These are phyloP conservation scores for Cenchrus americanus DNA, from an alignment of 176 grass and related monocot species.

Conservation along the genomic window DNA sequence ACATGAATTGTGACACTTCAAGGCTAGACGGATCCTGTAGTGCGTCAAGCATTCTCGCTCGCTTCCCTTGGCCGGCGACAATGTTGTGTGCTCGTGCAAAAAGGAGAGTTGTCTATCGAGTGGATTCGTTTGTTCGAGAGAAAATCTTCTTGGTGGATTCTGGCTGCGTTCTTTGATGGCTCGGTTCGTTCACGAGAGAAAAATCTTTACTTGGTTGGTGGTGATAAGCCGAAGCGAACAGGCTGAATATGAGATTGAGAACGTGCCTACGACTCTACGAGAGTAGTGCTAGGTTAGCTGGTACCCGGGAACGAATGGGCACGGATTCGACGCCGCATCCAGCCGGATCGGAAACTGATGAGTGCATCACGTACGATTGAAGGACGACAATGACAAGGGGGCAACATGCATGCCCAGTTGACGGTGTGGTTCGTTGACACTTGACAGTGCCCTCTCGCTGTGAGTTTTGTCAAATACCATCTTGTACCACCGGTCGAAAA, in stretches of 20 bases:
- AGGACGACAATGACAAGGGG: background rate
- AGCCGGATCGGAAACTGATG: background rate
- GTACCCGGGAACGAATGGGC: background rate
- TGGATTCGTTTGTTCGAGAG: too few species aligned
- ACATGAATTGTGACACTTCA: too few species aligned
- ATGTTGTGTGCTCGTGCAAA: background rate
- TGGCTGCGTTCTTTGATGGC: too few species aligned
- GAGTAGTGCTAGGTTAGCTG: background rate
- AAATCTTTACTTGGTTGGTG: too few species aligned
- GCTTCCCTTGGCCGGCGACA: background rate
- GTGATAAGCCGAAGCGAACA: too few species aligned
- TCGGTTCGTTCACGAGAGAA: too few species aligned
- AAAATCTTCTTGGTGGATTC: too few species aligned
- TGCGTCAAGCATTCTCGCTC: background rate
- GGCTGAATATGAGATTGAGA: background rate
- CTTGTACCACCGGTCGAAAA: too few species aligned
- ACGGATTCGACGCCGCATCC: background rate
- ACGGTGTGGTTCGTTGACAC: background rate
- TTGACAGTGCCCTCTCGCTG: background rate
- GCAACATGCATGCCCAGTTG: background rate
- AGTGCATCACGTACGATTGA: background rate
- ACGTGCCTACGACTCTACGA: too few species aligned
- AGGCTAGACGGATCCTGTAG: background rate
- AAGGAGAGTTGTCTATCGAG: background rate
- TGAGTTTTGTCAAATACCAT: too few species aligned